Conservation (phyloP, 148 eudicot species). For the Spergularia bocconei region DNA sequence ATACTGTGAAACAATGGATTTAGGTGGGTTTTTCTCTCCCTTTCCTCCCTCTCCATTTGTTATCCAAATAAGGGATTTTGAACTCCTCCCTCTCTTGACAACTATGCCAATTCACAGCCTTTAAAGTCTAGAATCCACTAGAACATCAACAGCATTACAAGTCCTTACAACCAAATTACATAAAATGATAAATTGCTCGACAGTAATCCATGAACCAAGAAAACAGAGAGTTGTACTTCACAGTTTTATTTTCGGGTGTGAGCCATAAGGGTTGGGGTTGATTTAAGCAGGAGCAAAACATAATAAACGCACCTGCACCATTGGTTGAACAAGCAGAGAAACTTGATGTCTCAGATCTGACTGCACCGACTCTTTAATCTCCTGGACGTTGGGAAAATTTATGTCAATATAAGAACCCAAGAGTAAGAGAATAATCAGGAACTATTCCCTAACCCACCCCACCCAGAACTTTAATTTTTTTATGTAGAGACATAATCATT, state of each 20-base stretch:
- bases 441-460: too few relatives aligned
- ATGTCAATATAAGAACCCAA: neutral
- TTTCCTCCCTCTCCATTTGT: too few relatives aligned
- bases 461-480: too few relatives aligned
- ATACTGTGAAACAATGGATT: too few relatives aligned
- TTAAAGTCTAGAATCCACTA: neutral
- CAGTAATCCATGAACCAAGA: neutral
- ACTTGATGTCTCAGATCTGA: slow-evolving; percentile 88
- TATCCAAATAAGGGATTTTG: too few relatives aligned
- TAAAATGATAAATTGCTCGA: neutral
- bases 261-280: neutral
- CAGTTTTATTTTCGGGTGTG: neutral
- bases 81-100: too few relatives aligned
- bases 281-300: neutral
- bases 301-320: slow-evolving; percentile 44
- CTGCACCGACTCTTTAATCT: slow-evolving; percentile 72
- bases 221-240: neutral
- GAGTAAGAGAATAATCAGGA: too few relatives aligned
- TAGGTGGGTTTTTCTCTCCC: too few relatives aligned
- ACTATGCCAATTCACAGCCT: too few relatives aligned
- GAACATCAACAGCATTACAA: neutral
- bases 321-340: slow-evolving; percentile 81
- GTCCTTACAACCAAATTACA: neutral
- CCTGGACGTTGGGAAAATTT: slow-evolving; percentile 40
- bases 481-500: too few relatives aligned